phyloP scores from a whole-genome alignment of 306 rosid species.

The Acacia melanoxylon region DNA sequence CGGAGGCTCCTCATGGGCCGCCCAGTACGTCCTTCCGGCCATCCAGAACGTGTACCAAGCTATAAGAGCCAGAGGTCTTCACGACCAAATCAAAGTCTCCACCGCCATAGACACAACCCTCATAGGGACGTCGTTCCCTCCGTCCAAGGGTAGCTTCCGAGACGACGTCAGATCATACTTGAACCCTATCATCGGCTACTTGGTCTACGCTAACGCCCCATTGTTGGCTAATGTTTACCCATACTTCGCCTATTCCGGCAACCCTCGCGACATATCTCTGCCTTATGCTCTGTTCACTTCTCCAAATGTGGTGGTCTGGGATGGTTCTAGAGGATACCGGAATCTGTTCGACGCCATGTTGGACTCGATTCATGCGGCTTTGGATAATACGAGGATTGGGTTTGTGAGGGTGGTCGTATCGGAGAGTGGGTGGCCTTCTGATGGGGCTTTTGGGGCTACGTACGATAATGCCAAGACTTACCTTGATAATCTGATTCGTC shows the following conservation, averaged over 20 bases:
- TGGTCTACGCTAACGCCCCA: conserved; percentile 53
- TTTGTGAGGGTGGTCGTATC: conserved; percentile 61
- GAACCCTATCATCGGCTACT: conserved; percentile 59
- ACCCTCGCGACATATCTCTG: conserved; percentile 55
- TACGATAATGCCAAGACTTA: conserved; percentile 54
- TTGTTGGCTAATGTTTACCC: conserved; percentile 66
- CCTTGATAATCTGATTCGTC: conserved; percentile 49
- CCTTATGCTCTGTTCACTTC: conserved; percentile 57
- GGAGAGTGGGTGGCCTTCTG: conserved; percentile 76
- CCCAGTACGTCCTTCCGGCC: conserved; percentile 44
- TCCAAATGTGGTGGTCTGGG: conserved; percentile 47
- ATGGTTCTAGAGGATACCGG: conserved; percentile 47
- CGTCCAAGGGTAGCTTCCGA: conserved; percentile 59
- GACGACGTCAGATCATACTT: conserved; percentile 54
- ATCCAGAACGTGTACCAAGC: conserved; percentile 39
- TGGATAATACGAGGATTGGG: conserved; percentile 55
- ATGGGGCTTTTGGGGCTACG: conserved; percentile 45
- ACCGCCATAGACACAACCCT: conserved; percentile 62
- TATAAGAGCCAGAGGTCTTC: conserved; percentile 10
- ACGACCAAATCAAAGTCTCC: conserved; percentile 54
- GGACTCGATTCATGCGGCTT: conserved; percentile 52
- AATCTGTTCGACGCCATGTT: conserved; percentile 69
- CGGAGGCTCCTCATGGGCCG: conserved; percentile 23
- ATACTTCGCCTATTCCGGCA: conserved; percentile 48
- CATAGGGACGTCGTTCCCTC: conserved; percentile 61